Base-by-base conservation (phyloP, 1,284 basidiomycete genomes). In the Irpex lacteus region DNA sequence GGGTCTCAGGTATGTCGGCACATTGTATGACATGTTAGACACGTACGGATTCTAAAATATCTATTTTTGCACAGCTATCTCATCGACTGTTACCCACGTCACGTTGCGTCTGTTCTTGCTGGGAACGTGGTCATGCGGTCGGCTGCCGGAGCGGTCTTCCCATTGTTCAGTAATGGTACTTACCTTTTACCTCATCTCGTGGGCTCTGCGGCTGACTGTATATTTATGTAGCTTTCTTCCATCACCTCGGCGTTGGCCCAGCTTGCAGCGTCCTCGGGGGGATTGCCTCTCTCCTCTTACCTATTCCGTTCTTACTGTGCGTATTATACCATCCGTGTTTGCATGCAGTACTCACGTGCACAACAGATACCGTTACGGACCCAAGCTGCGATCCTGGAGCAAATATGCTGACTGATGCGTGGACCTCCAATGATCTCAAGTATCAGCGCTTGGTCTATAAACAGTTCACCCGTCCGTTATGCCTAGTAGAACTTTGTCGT, bases 91-190 rank as follows among this genome's bases (percentile, higher is more conserved):
- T 77, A 80, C 65, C 74, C 76, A 2, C 67, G 67, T 26, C 72
- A 78, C 63, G 74, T 75, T 0, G 78, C 77, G 11, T 75, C 74
- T 13, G 76, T 79, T 9, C 71, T 81, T 21, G 78, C 79, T 2
- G 75, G 76, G 6, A 78, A 77, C 61, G 76, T 74, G 59, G 65
- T 80, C 26, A 70, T 77, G 63, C 70, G 79, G 7, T 75, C 74
- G 1, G 47, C 70, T 9, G 73, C 79, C 26, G 78, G 77, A 4
- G 72, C 76, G 2, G 74, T 64, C 0, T 80, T 79, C 70, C 78
- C 77, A 19, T 66, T 80, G 21, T 78, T 78, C 60, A 74, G 74
- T 13, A 65, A 67, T 9, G 69, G 65, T 66, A 49, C 13, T 61
- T 34, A 44, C 15, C 15, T 15, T 32, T 36, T n/a, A 52, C 34